A percentile compares a stretch with the other conserved stretches of the same genome.
These are phyloP conservation scores for Barnettozyma sucrosica DNA, from an alignment of 805 yeast genomes.

Conservation along the genomic window DNA sequence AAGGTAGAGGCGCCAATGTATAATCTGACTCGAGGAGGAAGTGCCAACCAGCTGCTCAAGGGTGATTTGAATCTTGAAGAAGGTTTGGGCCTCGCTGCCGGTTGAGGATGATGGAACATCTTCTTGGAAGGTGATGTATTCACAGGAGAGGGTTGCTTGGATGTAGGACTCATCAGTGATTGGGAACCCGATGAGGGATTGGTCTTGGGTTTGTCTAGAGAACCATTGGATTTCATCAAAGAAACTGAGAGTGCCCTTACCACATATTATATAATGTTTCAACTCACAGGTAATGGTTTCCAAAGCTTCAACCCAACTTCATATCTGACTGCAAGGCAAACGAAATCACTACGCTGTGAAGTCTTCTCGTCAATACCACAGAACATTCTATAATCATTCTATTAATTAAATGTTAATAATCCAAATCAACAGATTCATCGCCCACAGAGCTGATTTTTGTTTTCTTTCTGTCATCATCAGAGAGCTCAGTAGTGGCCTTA, in stretches of 20 bases:
- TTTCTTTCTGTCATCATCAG: conserved; percentile 18
- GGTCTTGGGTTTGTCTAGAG: neutral
- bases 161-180: neutral
- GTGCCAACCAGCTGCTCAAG: conserved; percentile 17
- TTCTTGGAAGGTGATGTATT: neutral
- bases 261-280: too few species aligned
- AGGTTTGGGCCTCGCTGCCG: neutral
- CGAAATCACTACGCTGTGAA: too few species aligned
- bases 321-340: too few species aligned
- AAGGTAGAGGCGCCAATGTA: conserved; percentile 26
- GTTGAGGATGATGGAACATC: neutral
- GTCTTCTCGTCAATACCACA: too few species aligned
- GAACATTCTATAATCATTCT: too few species aligned
- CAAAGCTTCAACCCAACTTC: too few species aligned
- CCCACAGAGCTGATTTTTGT: conserved; percentile 11
- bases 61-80: conserved; percentile 1
- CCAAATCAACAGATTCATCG: conserved; percentile 12
- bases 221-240: neutral
- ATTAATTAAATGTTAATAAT: conserved; percentile 12
- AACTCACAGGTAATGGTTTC: too few species aligned
- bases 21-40: conserved; percentile 23
- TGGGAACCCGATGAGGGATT: neutral
- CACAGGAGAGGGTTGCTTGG: neutral
- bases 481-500: conserved; percentile 15
- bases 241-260: too few species aligned